Conservation (phyloP, 2,329 filamentous ascomycete species). For the Rugonectria rugulosa region DNA sequence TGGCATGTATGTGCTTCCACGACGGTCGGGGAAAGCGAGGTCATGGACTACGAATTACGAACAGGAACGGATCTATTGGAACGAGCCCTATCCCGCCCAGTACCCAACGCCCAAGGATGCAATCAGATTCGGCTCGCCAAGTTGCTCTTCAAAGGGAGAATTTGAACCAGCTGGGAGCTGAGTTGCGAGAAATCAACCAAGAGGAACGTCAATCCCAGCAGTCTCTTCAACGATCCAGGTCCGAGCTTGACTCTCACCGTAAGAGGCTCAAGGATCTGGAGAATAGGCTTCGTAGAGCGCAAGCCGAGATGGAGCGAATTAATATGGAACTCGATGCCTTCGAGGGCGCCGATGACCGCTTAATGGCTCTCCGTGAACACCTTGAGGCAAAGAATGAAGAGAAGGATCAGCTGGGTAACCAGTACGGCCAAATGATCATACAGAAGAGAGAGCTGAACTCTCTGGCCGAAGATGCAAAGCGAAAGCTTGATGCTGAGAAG, state of each 20-base stretch:
- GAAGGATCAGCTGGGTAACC: slow-evolving; percentile 58
- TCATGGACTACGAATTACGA: slow-evolving; percentile 66
- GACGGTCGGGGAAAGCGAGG: slow-evolving; percentile 62
- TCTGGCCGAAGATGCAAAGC: slow-evolving; percentile 51
- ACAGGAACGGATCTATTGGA: slow-evolving; percentile 50
- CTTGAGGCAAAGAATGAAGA: slow-evolving; percentile 63
- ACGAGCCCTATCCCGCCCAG: slow-evolving; percentile 56
- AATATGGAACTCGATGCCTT: slow-evolving; percentile 70
- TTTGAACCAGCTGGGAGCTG: slow-evolving; percentile 60
- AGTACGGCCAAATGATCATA: slow-evolving; percentile 61
- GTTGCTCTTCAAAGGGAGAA: slow-evolving; percentile 61
- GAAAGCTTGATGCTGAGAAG: slow-evolving; percentile 42
- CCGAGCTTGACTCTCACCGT: slow-evolving; percentile 54
- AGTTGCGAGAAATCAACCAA: slow-evolving; percentile 60
- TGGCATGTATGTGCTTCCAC: slow-evolving; percentile 73
- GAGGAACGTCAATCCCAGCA: slow-evolving; percentile 57
- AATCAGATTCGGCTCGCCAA: slow-evolving; percentile 75
- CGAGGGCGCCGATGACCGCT: slow-evolving; percentile 71
- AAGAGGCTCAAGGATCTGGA: slow-evolving; percentile 51
- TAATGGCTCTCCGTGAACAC: slow-evolving; percentile 65
- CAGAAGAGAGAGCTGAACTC: slow-evolving; percentile 58
- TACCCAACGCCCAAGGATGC: slow-evolving; percentile 73
- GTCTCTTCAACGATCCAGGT: slow-evolving; percentile 56
- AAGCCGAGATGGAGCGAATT: slow-evolving; percentile 61
- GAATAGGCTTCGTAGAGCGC: slow-evolving; percentile 63